Evolutionary conservation across 306 rosid species (phyloP), one percentile per base, ranked within the genome.

Genomic region (Herpetospermum pedunculosum): DNA sequence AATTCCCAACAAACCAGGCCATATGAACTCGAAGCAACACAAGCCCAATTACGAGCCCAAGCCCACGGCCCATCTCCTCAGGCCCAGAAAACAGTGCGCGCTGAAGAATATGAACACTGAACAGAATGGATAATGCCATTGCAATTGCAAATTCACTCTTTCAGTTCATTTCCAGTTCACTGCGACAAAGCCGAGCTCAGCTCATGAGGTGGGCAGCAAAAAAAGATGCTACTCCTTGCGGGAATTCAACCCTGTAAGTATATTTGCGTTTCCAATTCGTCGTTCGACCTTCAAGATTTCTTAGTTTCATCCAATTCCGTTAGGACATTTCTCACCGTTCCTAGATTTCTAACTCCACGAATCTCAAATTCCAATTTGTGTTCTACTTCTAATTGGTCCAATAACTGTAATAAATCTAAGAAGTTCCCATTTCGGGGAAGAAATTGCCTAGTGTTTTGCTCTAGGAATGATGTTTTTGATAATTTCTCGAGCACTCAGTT

Each of bases 201-300:
- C 83, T 84, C 41, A 82, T 83, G 90, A 74, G 84, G 82, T 79
- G 74, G 48, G 35, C 76, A 76, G 60, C 81, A 79, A 78, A 75
- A 69, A 30, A 74, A 84, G 80, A 89, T 91, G 96, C 80, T 77
- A 34, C 62, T 87, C 74, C 65, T 73, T 69, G 80, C 79, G 70
- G 86, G 75, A 48, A 84, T 80, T 74, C 87, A 78, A 59, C 86
- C 90, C 49, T 84, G 84, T 79, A 89, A 91, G 75, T 78, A 67
- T 30, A 30, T 78, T 28, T 78, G 80, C 74, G 64, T 76, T 68
- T 73, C 84, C 60, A 76, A 32, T 16, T 84, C 55, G 50, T 49
- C 77, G 18, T 44, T 19, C 2, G 72, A 77, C 1, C 68, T 68
- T 10, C 73, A 49, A 71, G 72, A 71, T 11, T 72, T 68, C 71